Base-by-base conservation (phyloP, 306 rosid genomes). In the Senna tora region DNA sequence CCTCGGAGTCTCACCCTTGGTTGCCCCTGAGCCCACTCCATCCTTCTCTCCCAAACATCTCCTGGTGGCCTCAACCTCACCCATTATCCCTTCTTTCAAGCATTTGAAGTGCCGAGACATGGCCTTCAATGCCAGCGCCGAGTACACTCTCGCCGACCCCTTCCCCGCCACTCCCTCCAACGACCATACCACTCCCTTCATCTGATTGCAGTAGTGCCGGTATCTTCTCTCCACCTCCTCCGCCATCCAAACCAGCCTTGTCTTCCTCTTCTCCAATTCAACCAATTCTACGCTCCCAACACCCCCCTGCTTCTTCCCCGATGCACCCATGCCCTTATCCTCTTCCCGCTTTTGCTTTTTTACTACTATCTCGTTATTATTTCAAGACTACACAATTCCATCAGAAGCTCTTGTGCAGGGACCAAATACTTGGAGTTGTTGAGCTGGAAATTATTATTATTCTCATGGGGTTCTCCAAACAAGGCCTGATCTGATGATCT, bases 181-280 rank as follows among this genome's bases (percentile, higher is more conserved):
- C 1, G 92, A 67, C 0, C 88, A 78, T 28, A 84, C 96, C 72
- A 93, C 97, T 0, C 69, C 84, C 84, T 77, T 93, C 98, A 93
- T 93, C 71, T 93, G 96, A 39, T 84, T 89, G 9, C 97, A 77
- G 74, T 93, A 93, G 85, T 90, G 77, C 79, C 69, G 89, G 89
- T 93, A 90, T 75, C 97, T 90, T 63, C 96, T 87, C 33, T 91
- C 97, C 85, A 93, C 98, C 94, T 93, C 96, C 80, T 93, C 98
- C 7, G 90, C 87, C 97, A 93, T 84, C 19, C 92, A 81, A 59
- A 90, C 89, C 28, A 93, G 90, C 83, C 84, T 90, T 50, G 92
- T 83, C 84, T 90, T 93, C 74, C 93, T 82, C 78, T 89, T 87
- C 77, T 93, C 97, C 76, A 90, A 80, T 45, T 93, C 97, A 17